phyloP scores from a whole-genome alignment of 768 basidiomycete genomes.

The Thelephora ganbajun region DNA sequence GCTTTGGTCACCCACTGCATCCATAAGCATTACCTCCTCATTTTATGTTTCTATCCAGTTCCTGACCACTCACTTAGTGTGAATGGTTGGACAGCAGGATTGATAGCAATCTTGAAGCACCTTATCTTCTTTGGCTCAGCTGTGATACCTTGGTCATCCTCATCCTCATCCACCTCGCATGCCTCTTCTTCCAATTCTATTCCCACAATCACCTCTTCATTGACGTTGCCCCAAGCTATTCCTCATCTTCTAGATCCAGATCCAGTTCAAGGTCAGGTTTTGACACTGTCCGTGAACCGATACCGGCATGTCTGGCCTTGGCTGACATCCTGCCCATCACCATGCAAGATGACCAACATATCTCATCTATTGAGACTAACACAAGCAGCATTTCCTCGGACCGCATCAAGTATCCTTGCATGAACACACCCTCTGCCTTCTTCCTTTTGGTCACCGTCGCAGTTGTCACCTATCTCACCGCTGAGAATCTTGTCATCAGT shows the following conservation, averaged over 20 bases:
- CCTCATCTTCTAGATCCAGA: too few relatives aligned
- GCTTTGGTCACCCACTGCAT: slow-evolving; percentile 22
- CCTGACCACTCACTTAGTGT: slow-evolving; percentile 15
- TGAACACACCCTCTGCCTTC: slow-evolving; percentile 23
- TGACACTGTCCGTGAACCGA: too few relatives aligned
- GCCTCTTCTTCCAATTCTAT: slow-evolving; percentile 41
- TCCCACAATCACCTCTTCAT: slow-evolving; percentile 33
- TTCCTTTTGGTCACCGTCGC: slow-evolving; percentile 21
- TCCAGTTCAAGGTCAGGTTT: too few relatives aligned
- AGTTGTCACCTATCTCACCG: slow-evolving; percentile 27
- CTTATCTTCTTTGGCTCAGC: slow-evolving; percentile 29
- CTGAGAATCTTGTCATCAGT: slow-evolving; percentile 27
- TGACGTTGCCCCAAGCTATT: too few relatives aligned
- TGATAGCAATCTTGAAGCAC: slow-evolving; percentile 22
- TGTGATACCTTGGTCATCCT: too few relatives aligned
- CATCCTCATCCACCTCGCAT: slow-evolving; percentile 25
- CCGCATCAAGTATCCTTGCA: slow-evolving; percentile 16
- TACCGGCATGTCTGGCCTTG: too few relatives aligned
- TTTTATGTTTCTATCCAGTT: slow-evolving; percentile 11
- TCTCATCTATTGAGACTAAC: too few relatives aligned
- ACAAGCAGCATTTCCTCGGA: too few relatives aligned
- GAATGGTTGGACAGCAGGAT: slow-evolving; percentile 23
- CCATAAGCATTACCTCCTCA: slow-evolving; percentile 22
- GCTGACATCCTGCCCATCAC: too few relatives aligned
- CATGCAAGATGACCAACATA: too few relatives aligned